Base-by-base conservation (phyloP, 768 basidiomycete genomes). In the Mycena maculata region DNA sequence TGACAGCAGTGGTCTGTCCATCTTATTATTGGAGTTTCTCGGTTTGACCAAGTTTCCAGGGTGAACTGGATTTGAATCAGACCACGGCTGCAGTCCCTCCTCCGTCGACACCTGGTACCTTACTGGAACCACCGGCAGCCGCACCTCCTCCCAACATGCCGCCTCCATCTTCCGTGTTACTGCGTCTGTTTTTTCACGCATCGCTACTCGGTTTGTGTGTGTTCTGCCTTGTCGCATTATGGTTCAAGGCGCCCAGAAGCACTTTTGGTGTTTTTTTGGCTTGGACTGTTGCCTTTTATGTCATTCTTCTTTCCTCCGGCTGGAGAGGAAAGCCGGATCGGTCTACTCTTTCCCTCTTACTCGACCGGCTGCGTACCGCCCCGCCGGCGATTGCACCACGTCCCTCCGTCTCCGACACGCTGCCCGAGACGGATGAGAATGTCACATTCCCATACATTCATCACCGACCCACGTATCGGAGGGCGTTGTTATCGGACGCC, bases 21-120 rank as follows among this genome's bases (percentile, higher is more conserved):
- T 22, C 50, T 36, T n/a, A n/a, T n/a, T n/a, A n/a, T 41, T 67
- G 52, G 20, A 55, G n/a, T 41, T 30, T 27, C 18, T 67, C 54
- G 60, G 67, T 53, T 59, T 59, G 65, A 63, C 45, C 31, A 41
- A 36, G 64, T 55, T 52, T 67, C 65, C 59, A 94, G 92, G 90
- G 88, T 60, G 92, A 93, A 75, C 82, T 93, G 18, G 92, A 93
- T 78, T 83, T 84, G 13, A 86, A 80, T 54, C 88, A 90, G 64
- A 79, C 85, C n/a, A 78, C 83, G 59, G 84, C 87, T 71, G 81
- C 84, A 27, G 85, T 77, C 57, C 73, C 75, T 63, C 76, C 82
- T 22, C 76, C 86, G 59, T 88, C 87, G 13, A 88, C 87, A 16
- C 78, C 83, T 38, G 88, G 87, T 68, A 80, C 68, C 20, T 63